A percentile compares a stretch with the other conserved stretches of the same genome.
These are phyloP conservation scores for Eucalyptus fibrosa DNA, from an alignment of 345 rosid genomes.

Conservation along the genomic window DNA sequence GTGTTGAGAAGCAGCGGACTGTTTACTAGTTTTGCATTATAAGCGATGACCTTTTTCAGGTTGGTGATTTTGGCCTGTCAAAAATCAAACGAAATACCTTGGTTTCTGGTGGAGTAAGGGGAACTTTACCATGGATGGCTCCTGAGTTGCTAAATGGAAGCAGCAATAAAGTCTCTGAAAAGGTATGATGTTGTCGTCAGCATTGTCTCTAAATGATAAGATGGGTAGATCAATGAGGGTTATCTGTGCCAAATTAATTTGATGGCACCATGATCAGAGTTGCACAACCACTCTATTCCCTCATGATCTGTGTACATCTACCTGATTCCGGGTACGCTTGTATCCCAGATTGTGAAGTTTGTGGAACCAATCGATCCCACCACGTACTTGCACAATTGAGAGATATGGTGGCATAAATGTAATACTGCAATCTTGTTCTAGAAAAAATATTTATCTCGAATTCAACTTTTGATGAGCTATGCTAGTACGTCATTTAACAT, in stretches of 20 bases:
- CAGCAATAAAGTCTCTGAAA: slow-evolving; percentile 74
- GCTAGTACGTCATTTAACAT: background rate
- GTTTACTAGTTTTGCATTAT: background rate
- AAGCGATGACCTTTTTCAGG: slow-evolving; percentile 19
- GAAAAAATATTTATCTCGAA: background rate
- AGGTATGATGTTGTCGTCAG: slow-evolving; percentile 13
- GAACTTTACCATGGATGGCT: slow-evolving; percentile 99
- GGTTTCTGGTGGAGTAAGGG: slow-evolving; percentile 86
- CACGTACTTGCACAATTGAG: background rate
- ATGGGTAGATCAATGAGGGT: background rate
- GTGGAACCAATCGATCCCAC: background rate
- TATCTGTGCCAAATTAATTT: background rate
- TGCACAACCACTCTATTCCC: background rate
- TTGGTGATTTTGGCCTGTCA: slow-evolving; percentile 90
- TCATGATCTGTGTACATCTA: background rate
- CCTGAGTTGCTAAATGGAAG: slow-evolving; percentile 77
- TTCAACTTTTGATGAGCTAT: background rate
- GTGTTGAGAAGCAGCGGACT: background rate
- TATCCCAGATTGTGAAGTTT: background rate
- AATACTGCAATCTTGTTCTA: background rate
- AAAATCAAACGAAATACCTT: slow-evolving; percentile 78
- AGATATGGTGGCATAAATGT: background rate
- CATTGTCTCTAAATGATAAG: background rate
- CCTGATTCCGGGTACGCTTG: background rate
- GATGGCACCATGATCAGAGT: background rate